Percentiles rank a stretch among this genome's conserved stretches.
Evolutionary conservation across 2,329 filamentous ascomycete species (phyloP).

Genomic region (Trichoderma sp.): DNA sequence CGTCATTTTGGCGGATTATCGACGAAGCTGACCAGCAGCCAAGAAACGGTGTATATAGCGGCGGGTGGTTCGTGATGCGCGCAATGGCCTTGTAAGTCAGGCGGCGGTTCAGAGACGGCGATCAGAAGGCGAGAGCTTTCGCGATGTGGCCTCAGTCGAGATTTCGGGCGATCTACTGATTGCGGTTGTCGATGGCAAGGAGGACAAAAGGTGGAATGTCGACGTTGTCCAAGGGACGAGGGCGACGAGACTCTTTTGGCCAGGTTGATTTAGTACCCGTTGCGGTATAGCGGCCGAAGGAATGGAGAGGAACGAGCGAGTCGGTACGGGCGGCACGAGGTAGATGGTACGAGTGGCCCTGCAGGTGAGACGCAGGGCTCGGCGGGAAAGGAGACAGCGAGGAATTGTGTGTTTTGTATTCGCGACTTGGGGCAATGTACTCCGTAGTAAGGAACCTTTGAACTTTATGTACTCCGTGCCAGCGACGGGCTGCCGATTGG

Average conservation of each 20-base stretch:
- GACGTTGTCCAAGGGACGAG: slow-evolving; percentile 19
- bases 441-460: background rate
- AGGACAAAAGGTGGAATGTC: slow-evolving; percentile 16
- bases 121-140: background rate
- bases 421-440: background rate
- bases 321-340: background rate
- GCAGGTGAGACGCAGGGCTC: slow-evolving; percentile 1
- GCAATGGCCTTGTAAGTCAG: background rate
- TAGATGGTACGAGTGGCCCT: background rate
- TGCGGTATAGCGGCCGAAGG: slow-evolving; percentile 11
- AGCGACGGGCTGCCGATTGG: slow-evolving; percentile 1
- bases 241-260: slow-evolving; percentile 14
- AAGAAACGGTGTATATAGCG: background rate
- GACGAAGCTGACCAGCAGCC: slow-evolving; percentile 20
- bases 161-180: background rate
- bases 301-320: background rate
- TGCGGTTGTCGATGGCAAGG: slow-evolving; percentile 3
- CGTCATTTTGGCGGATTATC: slow-evolving; percentile 54
- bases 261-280: slow-evolving; percentile 15
- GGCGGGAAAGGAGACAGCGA: background rate
- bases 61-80: slow-evolving; percentile 15
- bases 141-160: background rate
- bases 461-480: background rate
- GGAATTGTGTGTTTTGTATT: background rate
- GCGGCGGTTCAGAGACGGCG: background rate